Evolutionary conservation across 164 flowering plant genomes (phyloP), one percentile per base, ranked within the genome.

Genomic region (Saururus chinensis): DNA sequence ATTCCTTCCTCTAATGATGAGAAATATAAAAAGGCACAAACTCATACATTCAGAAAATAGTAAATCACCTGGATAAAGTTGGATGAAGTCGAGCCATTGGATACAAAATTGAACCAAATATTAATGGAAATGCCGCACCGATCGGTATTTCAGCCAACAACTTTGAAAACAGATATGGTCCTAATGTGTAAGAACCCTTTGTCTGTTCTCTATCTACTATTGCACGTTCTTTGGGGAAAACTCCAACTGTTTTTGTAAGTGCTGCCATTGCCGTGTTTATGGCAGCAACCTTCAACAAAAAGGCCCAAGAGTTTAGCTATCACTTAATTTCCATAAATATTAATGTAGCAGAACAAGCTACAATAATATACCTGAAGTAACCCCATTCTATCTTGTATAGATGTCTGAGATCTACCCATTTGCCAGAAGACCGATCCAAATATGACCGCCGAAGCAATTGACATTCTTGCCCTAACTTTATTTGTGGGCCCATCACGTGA

Each of bases 191-290:
- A 61, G 96, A 88, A 45, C 91, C 93, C 66, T 90, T 90, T 16
- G 93, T 88, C 66, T 89, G 84, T 75, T 93, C 99, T 72, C 99
- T 82, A 61, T 87, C 89, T 25, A 93, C 96, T 68, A 93, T 90
- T 54, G 89, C 83, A 63, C 92, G 91, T 68, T 93, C 99, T 75
- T 84, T 93, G 49, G 99, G 97, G 63, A 93, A 90, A 23, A 93
- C 95, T 52, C 95, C 87, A 26, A 80, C 91, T 8, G 99, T 93
- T 76, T 93, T 93, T 64, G 96, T 88, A 17, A 93, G 92, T 69
- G 99, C 99, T 73, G 97, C 97, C 99, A 90, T 93, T 60, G 99
- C 96, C 16, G 99, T 93, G 73, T 93, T 93, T 77, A 90, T 93
- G 59, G 96, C 97, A 74, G 95, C 88, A 77, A 90, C 95, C 99